Evolutionary conservation across 164 flowering plant species (phyloP).

Genomic region (Protea cynaroides): DNA sequence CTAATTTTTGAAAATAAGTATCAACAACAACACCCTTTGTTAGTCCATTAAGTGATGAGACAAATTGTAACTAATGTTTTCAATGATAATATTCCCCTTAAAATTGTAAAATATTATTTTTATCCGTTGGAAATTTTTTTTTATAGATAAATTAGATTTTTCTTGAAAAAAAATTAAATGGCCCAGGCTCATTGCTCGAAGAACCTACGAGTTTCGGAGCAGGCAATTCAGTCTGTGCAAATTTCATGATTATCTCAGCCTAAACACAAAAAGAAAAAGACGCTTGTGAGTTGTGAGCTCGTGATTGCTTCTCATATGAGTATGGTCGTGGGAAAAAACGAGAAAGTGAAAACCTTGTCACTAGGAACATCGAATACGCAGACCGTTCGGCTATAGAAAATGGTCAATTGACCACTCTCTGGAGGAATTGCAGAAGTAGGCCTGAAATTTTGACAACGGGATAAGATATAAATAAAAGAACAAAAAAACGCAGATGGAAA

Average conservation of each 20-base stretch:
- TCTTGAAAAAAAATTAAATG: too few species aligned
- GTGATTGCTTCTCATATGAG: not conserved
- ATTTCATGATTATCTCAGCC: conserved; percentile 51
- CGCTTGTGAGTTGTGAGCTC: too few species aligned
- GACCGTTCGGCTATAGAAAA: conserved; percentile 32
- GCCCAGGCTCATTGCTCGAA: conserved; percentile 17
- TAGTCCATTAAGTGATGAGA: too few species aligned
- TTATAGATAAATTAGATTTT: too few species aligned
- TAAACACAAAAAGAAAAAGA: conserved; percentile 4
- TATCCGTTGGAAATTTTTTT: too few species aligned
- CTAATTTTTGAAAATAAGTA: too few species aligned
- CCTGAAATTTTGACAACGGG: conserved; percentile 4
- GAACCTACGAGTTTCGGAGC: conserved; percentile 9
- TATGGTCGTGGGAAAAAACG: not conserved
- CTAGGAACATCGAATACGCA: conserved; percentile 24
- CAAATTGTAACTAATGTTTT: too few species aligned
- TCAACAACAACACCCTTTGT: too few species aligned
- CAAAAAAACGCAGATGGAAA: too few species aligned
- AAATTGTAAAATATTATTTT: too few species aligned
- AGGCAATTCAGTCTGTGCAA: conserved; percentile 26
- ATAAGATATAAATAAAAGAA: too few species aligned
- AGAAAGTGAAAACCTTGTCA: conserved; percentile 15
- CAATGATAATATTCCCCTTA: too few species aligned
- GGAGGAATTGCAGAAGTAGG: conserved; percentile 6
- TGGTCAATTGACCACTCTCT: conserved; percentile 42